Percentiles rank a stretch among this genome's conserved stretches.
These are phyloP conservation scores for Tolypocladium inflatum DNA, from an alignment of 2,329 filamentous ascomycete genomes.

Conservation along the genomic window DNA sequence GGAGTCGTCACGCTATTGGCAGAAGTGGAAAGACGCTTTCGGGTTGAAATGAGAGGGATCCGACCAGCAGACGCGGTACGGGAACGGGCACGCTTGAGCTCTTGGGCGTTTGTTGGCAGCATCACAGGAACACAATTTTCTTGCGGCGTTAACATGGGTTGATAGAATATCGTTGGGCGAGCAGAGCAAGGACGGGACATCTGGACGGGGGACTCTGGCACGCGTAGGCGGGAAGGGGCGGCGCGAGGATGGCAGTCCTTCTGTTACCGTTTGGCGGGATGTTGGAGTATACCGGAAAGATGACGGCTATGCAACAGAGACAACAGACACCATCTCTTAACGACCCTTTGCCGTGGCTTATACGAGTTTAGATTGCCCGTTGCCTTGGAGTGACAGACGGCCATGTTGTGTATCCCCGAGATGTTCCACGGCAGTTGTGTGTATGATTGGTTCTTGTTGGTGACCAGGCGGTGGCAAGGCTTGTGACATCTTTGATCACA, in stretches of 20 bases:
- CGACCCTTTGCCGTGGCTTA: no score
- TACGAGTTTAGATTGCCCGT: no score
- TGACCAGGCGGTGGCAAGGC: neutral
- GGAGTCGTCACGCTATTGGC: slow-evolving; percentile 49
- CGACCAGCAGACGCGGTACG: neutral
- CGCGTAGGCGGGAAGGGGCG: neutral
- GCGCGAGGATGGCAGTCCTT: neutral
- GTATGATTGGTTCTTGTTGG: neutral
- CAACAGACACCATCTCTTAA: neutral
- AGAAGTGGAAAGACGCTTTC: slow-evolving; percentile 36
- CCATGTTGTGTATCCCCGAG: neutral
- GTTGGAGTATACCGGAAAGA: neutral
- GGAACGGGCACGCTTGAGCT: neutral
- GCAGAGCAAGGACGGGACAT: neutral
- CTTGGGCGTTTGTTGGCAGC: neutral
- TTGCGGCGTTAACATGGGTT: neutral
- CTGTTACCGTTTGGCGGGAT: neutral
- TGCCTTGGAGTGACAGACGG: neutral
- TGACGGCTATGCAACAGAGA: neutral
- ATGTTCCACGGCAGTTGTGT: neutral
- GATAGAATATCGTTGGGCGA: neutral
- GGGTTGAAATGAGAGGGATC: slow-evolving; percentile 4
- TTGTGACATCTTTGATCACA: neutral
- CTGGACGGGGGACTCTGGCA: neutral
- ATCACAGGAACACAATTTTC: neutral